These are phyloP conservation scores for Aspergillus unguis DNA, from an alignment of 2,329 filamentous ascomycete genomes.

Conservation along the genomic window DNA sequence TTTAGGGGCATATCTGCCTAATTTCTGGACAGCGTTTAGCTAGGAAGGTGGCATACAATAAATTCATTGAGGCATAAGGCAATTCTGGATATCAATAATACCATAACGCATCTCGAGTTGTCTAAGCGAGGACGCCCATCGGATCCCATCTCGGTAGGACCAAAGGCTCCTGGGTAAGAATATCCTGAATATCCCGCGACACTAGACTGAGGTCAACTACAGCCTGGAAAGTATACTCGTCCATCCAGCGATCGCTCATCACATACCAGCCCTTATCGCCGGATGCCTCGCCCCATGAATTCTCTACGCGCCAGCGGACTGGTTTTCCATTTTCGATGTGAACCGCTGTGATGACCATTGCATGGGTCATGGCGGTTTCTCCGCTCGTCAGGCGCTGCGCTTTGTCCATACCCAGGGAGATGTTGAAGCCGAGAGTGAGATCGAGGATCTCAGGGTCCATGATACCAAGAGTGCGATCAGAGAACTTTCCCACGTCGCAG, in stretches of 20 bases:
- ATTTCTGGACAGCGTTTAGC: no score
- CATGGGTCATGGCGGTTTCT: slow-evolving; percentile 83
- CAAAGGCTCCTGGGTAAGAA: slow-evolving; percentile 67
- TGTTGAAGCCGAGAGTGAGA: slow-evolving; percentile 80
- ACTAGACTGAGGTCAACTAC: slow-evolving; percentile 73
- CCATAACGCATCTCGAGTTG: no score
- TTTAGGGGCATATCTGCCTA: no score
- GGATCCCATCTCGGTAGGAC: slow-evolving; percentile 77
- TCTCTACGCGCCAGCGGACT: slow-evolving; percentile 81
- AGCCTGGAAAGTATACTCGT: slow-evolving; percentile 80
- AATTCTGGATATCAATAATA: neutral
- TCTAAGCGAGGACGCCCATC: slow-evolving; percentile 68
- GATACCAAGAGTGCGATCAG: slow-evolving; percentile 63
- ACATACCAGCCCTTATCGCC: slow-evolving; percentile 84
- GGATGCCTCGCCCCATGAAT: slow-evolving; percentile 69
- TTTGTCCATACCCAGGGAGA: slow-evolving; percentile 70
- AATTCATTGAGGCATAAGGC: neutral
- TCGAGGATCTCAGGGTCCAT: slow-evolving; percentile 77
- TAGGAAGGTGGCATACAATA: no score
- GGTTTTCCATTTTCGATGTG: slow-evolving; percentile 68
- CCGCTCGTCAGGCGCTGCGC: slow-evolving; percentile 69
- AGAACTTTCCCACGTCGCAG: slow-evolving; percentile 81
- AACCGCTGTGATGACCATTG: slow-evolving; percentile 86
- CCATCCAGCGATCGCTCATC: slow-evolving; percentile 79
- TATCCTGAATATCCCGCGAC: slow-evolving; percentile 63